A percentile compares a stretch with the other conserved stretches of the same genome.
These are phyloP conservation scores for Fremontodendron californicum DNA, from an alignment of 345 rosid species.

Conservation along the genomic window DNA sequence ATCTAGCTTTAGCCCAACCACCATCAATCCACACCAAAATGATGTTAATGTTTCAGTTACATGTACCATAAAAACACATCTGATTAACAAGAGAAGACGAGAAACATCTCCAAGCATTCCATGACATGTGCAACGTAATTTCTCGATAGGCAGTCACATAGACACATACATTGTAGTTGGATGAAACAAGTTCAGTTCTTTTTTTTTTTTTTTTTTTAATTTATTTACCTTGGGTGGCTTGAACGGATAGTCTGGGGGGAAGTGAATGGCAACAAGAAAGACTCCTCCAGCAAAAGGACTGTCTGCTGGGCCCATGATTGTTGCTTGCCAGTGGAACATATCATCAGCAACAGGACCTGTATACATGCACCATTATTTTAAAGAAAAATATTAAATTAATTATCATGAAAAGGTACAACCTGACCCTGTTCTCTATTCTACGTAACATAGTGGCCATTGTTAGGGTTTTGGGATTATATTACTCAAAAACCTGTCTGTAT, in stretches of 20 bases:
- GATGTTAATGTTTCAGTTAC: neutral
- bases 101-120: neutral
- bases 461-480: neutral
- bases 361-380: neutral
- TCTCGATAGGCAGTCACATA: neutral
- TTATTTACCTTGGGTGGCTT: slow-evolving; percentile 64
- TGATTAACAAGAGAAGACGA: neutral
- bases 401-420: neutral
- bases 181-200: neutral
- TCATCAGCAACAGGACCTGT: slow-evolving; percentile 71
- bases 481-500: neutral
- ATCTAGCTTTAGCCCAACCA: neutral
- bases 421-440: neutral
- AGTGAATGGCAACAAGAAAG: slow-evolving; percentile 67
- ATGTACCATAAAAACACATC: neutral
- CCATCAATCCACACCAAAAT: neutral
- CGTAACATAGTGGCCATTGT: neutral
- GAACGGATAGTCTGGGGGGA: slow-evolving; percentile 79
- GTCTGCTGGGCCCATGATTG: slow-evolving; percentile 72
- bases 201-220: neutral
- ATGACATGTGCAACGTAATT: neutral
- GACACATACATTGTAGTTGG: neutral
- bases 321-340: slow-evolving; percentile 82
- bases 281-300: slow-evolving; percentile 73
- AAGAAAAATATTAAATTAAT: neutral